Conservation (phyloP, 306 rosid genomes). For the Clitoria ternatea region DNA sequence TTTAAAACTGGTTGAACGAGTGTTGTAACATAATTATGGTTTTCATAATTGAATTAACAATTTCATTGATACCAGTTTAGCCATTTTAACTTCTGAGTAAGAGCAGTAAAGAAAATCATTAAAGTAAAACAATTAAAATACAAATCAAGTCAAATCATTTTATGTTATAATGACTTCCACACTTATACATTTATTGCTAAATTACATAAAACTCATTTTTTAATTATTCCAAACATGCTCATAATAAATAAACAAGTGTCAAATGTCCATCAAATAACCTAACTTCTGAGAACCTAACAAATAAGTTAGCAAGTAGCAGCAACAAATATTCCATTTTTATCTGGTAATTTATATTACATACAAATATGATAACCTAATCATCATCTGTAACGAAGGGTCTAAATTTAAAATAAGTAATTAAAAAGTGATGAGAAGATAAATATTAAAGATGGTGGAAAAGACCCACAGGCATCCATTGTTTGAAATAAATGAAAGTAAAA, state of each 20-base stretch:
- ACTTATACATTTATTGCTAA: neutral
- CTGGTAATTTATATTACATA: neutral
- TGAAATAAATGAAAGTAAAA: neutral
- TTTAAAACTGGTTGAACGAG: neutral
- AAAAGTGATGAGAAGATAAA: neutral
- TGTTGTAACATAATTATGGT: neutral
- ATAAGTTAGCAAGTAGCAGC: neutral
- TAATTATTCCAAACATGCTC: neutral
- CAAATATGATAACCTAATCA: neutral
- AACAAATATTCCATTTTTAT: neutral
- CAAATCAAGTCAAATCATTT: neutral
- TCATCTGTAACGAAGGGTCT: too few relatives aligned
- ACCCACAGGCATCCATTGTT: neutral
- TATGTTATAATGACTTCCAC: neutral
- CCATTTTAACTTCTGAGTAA: neutral
- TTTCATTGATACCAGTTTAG: neutral
- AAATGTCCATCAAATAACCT: neutral
- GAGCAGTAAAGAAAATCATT: neutral
- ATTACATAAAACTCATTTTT: neutral
- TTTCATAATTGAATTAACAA: neutral
- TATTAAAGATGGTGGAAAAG: neutral
- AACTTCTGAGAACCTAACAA: too few relatives aligned
- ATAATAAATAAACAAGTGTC: neutral
- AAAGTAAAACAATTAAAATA: neutral
- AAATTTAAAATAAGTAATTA: neutral